Conservation (phyloP, 139 green algal genomes). For the Desmodesmus armatus region DNA sequence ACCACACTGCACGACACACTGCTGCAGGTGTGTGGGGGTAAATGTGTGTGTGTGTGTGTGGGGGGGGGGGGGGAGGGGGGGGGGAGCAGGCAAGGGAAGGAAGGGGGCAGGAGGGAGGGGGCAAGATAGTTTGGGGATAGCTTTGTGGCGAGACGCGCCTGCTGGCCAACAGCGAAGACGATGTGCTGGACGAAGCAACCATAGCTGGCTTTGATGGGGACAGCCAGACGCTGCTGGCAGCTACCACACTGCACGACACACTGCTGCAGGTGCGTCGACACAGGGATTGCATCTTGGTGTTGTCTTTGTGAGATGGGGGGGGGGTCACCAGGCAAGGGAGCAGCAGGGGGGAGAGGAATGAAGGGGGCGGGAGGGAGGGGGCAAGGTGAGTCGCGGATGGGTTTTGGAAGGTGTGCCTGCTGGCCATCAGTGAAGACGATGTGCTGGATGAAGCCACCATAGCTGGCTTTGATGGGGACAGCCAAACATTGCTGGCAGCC, state of each 20-base stretch:
- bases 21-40: constrained; percentile 74
- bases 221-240: constrained; percentile 88
- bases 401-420: no score
- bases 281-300: background rate
- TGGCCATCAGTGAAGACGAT: constrained; percentile 89
- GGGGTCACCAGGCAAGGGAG: no score
- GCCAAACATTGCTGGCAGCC: constrained; percentile 90
- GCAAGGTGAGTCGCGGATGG: no score
- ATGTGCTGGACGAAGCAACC: constrained; percentile 87
- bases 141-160: constrained; percentile 93
- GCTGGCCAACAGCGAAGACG: constrained; percentile 87
- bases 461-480: constrained; percentile 80
- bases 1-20: constrained; percentile 86
- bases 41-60: background rate
- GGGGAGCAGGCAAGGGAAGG: no score
- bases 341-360: background rate
- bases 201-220: constrained; percentile 86
- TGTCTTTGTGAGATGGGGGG: background rate
- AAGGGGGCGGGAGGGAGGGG: no score
- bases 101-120: background rate
- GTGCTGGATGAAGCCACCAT: constrained; percentile 89
- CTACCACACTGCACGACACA: constrained; percentile 82
- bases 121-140: constrained; percentile 45
- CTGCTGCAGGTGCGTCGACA: constrained; percentile 91
- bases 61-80: no score